Conservation (phyloP, 2,329 filamentous ascomycete genomes). For the Exophiala aquamarina region DNA sequence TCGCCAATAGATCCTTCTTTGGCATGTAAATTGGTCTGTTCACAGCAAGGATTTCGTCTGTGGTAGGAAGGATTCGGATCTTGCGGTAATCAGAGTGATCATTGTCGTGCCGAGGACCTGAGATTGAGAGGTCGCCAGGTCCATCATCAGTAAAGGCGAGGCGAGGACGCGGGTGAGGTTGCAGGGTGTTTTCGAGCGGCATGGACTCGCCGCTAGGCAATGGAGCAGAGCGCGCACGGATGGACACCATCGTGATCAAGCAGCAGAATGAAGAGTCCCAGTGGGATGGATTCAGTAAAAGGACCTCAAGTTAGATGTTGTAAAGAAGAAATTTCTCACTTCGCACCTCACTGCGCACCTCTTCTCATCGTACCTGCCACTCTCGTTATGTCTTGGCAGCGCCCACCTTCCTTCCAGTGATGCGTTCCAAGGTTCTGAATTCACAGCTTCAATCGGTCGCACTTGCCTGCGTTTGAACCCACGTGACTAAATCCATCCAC, state of each 20-base stretch:
- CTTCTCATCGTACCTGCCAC: too few relatives aligned
- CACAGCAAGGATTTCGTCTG: constrained; percentile 34
- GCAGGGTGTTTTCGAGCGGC: constrained; percentile 2
- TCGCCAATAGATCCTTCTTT: constrained; percentile 28
- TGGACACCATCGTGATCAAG: constrained; percentile 1
- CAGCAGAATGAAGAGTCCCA: too few relatives aligned
- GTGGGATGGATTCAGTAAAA: too few relatives aligned
- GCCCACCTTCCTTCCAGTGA: too few relatives aligned
- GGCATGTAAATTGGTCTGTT: constrained; percentile 35
- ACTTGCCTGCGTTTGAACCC: too few relatives aligned
- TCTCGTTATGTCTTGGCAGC: too few relatives aligned
- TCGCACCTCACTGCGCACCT: too few relatives aligned
- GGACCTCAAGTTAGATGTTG: too few relatives aligned
- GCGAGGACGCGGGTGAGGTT: constrained; percentile 12
- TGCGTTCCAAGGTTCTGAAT: too few relatives aligned
- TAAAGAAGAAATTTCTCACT: too few relatives aligned
- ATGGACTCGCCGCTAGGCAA: not conserved
- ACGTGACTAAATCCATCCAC: too few relatives aligned
- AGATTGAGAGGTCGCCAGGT: constrained; percentile 27
- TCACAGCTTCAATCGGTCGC: too few relatives aligned
- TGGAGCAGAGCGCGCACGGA: not conserved
- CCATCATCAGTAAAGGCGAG: constrained; percentile 26
- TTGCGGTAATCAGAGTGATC: constrained; percentile 35
- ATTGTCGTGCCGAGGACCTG: constrained; percentile 37
- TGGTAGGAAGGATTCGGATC: constrained; percentile 38